Base-by-base conservation (phyloP, 2,329 filamentous ascomycete genomes). In the Mycosphaerelloides madeirae region DNA sequence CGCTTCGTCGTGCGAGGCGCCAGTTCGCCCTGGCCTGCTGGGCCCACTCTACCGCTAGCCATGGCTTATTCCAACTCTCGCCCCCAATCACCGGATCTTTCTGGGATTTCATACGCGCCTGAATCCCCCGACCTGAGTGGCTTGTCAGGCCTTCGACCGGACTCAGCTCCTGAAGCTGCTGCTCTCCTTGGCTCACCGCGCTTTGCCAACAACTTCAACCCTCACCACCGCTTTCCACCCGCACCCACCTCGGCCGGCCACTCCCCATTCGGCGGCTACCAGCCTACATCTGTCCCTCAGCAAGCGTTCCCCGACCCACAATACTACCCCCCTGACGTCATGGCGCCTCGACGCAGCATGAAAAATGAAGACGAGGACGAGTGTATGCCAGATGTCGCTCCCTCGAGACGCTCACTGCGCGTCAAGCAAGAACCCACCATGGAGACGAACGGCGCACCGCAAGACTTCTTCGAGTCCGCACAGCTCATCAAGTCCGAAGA, bases 301-400 rank as follows among this genome's bases (percentile, higher is more conserved):
- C 47, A 43, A 38, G 22, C 22, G 5, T 47, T 39, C 29, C 39
- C 52, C 32, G 50, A 56, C 11, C 50, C 54, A 38, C 48, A 48
- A 46, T 46, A 48, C 15, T 49, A 48, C 16, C 48, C 42, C 32
- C 31, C 45, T 32, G 39, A 33, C 43, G 38, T 28, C 22, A 59
- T 59, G 57, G 48, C 56, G 31, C 50, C 54, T 8, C 50, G 54
- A 31, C 48, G 49, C 11, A 32, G 38, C 36, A 49, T 49, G 38
- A 41, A 48, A 38, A 25, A 25, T 25, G 46, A 49, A 38, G 52
- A 58, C 32, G 56, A 61, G 31, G 61, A 63, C 34, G 59, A 64
- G 15, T 61, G 54, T 46, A 55, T 60, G 40, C 60, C 61, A 11
- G 58, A 63, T 29, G 53, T 52, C 14, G 45, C 49, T 12, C 33